phyloP scores from a whole-genome alignment of 495 filamentous ascomycete genomes.

The Aspergillus wentii region DNA sequence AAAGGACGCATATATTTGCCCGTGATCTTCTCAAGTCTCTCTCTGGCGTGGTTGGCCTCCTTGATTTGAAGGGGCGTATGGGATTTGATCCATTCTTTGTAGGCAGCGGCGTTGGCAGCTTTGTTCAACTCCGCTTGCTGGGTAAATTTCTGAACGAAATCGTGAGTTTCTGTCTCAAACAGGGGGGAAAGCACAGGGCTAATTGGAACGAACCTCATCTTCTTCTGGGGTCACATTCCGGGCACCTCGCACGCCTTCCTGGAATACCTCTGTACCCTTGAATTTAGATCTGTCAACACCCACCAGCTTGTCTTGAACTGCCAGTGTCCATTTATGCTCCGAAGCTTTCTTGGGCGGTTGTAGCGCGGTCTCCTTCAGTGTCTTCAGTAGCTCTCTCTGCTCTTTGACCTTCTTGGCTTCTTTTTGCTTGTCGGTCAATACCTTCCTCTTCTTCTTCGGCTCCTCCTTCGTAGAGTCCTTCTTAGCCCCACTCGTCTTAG shows the following conservation, averaged over 20 bases:
- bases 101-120: conserved; percentile 34
- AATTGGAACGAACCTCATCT: conserved; percentile 30
- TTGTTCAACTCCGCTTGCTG: conserved; percentile 46
- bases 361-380: conserved; percentile 31
- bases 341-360: conserved; percentile 22
- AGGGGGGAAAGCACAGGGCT: background rate
- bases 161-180: conserved; percentile 9
- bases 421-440: conserved; percentile 27
- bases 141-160: conserved; percentile 37
- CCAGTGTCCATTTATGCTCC: conserved; percentile 14
- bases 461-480: conserved; percentile 10
- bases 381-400: conserved; percentile 13
- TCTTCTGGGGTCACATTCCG: conserved; percentile 21
- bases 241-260: conserved; percentile 12
- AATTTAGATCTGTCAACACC: conserved; percentile 4
- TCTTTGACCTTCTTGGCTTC: conserved; percentile 13
- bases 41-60: conserved; percentile 61
- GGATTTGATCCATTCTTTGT: conserved; percentile 54
- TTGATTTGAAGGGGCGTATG: conserved; percentile 54
- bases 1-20: conserved; percentile 21
- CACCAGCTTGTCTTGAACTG: conserved; percentile 14
- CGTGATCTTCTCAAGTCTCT: conserved; percentile 28
- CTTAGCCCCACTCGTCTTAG: conserved; percentile 18
- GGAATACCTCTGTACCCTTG: conserved; percentile 8
- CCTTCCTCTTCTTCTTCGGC: conserved; percentile 7